Percentiles rank a stretch among this genome's conserved stretches.
Conservation (phyloP, 768 basidiomycete genomes). For the Naganishia randhawae region DNA sequence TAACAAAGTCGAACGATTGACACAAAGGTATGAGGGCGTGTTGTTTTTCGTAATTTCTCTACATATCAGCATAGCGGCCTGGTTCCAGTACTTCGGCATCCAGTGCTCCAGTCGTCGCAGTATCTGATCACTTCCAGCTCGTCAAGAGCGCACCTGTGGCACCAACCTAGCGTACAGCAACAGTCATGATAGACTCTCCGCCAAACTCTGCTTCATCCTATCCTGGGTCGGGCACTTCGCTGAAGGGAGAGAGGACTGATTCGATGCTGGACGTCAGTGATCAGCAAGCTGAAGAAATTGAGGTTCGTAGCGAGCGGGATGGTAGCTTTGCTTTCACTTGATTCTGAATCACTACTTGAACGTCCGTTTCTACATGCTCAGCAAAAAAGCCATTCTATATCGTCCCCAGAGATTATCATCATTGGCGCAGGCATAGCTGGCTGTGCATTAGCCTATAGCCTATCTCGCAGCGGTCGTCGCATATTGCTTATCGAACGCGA, state of each 20-base stretch:
- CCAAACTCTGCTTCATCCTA: constrained; percentile 14
- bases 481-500: constrained; percentile 88
- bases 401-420: constrained; percentile 59
- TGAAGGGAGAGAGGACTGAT: constrained; percentile 4
- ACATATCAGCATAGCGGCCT: too few species aligned
- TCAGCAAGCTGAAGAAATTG: constrained; percentile 7
- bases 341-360: background rate
- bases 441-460: constrained; percentile 76
- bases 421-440: constrained; percentile 92
- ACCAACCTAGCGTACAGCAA: too few species aligned
- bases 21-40: background rate
- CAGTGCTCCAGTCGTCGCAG: background rate
- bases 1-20: background rate
- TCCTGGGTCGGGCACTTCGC: constrained; percentile 6
- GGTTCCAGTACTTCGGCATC: too few species aligned
- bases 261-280: constrained; percentile 5
- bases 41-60: too few species aligned
- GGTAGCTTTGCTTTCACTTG: background rate
- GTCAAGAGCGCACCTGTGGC: too few species aligned
- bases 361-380: background rate
- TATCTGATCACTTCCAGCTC: background rate
- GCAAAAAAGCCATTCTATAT: background rate
- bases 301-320: background rate
- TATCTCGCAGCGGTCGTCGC: constrained; percentile 66
- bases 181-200: constrained; percentile 1